Conservation (phyloP, 257 asterid genomes). For the Nicotiana obtusifolia region DNA sequence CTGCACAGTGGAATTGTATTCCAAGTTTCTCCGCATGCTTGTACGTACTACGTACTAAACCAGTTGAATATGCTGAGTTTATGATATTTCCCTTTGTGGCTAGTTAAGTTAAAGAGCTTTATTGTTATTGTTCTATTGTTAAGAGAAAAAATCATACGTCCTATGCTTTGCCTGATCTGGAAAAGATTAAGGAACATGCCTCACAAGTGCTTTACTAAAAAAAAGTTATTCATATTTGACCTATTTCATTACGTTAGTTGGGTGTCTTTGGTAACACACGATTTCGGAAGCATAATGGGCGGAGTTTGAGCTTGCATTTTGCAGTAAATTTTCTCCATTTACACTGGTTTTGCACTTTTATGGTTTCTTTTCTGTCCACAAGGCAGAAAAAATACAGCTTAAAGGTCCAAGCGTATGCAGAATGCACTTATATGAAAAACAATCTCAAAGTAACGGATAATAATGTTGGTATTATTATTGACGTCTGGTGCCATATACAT, state of each 20-base stretch:
- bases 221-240: no score
- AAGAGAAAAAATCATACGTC: neutral
- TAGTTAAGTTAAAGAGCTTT: neutral
- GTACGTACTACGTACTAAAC: neutral
- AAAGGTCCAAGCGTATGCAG: neutral
- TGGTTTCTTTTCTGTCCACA: neutral
- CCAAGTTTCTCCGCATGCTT: neutral
- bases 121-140: neutral
- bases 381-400: neutral
- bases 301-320: neutral
- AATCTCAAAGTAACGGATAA: no score
- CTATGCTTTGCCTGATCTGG: neutral
- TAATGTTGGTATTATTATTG: neutral
- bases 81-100: neutral
- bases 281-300: neutral
- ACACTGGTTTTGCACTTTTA: neutral
- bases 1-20: neutral
- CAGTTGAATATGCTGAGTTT: neutral
- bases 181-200: no score
- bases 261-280: neutral
- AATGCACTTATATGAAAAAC: neutral
- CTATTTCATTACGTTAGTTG: no score
- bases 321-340: neutral
- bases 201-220: no score
- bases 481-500: neutral